Percentiles rank a stretch among this genome's conserved stretches.
phyloP scores from a whole-genome alignment of 1,284 basidiomycete species.

The Ganoderma multipileum region DNA sequence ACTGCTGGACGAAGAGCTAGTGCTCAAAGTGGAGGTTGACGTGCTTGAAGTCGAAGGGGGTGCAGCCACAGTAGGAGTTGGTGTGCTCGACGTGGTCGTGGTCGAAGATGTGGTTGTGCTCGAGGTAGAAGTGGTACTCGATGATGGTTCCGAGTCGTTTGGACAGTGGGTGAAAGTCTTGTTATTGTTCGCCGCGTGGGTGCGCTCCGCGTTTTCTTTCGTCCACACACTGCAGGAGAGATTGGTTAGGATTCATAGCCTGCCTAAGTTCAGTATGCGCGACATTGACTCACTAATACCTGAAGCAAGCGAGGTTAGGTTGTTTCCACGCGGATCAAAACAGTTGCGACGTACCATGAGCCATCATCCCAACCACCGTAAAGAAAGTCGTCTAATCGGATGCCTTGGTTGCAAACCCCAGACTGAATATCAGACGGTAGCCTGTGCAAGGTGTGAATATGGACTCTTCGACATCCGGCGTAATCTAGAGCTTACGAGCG shows the following conservation, averaged over 20 bases:
- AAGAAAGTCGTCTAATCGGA: slow-evolving; percentile 17
- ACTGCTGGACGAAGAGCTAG: no score
- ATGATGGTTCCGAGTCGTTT: neutral
- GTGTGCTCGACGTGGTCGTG: neutral
- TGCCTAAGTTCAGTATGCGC: neutral
- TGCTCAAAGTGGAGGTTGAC: neutral
- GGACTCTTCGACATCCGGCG: no score
- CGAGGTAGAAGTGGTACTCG: neutral
- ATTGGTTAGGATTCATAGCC: neutral
- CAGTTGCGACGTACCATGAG: slow-evolving; percentile 10
- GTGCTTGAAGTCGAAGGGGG: neutral
- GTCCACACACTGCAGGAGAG: slow-evolving; percentile 22
- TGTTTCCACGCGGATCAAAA: neutral
- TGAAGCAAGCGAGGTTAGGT: neutral
- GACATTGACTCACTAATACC: neutral
- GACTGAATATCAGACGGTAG: slow-evolving; percentile 12
- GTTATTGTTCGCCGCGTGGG: slow-evolving; percentile 20
- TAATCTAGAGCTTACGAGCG: slow-evolving; percentile 5
- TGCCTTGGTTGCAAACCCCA: slow-evolving; percentile 14
- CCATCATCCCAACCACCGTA: slow-evolving; percentile 19
- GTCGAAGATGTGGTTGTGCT: neutral
- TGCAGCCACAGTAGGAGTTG: neutral
- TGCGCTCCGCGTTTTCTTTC: slow-evolving; percentile 21
- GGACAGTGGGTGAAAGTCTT: slow-evolving; percentile 30
- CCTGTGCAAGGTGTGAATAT: neutral